Base-by-base conservation (phyloP, 1,284 basidiomycete species). In the Melampsora abietis-canadensis region DNA sequence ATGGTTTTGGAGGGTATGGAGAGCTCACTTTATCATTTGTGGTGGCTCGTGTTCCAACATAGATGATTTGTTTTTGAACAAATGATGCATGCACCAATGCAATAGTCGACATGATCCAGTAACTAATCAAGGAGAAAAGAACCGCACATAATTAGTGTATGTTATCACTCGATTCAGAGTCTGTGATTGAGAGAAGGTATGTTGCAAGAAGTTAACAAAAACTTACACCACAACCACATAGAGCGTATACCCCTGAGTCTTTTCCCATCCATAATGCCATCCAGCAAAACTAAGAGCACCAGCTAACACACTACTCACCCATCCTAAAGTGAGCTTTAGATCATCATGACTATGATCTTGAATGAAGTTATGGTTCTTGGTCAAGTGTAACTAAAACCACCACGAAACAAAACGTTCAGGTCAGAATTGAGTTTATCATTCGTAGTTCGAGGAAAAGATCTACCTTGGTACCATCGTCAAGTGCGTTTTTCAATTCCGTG, bases 221-320 rank as follows among this genome's bases (percentile, higher is more conserved):
- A 66, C 70, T 47, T 27, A 74, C 70, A 54, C 63, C 21, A 10
- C 40, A 1, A 74, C 70, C 34, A 64, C 54, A 31, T 66, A 74
- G 2, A 10, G 15, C 7, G 70, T 74, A 37, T 44, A 44, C 27
- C 14, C 34, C 40, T 66, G 47, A 46, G 70, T 66, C 27, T 74
- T 74, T 27, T 74, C 70, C 70, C 70, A 74, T 47, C 70, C 70
- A 24, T 66, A 74, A 44, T 66, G 31, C 70, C 70, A 74, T 24
- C 70, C 70, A 19, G 70, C 70, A 37, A 74, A 66, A 57, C 70
- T 74, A 21, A 74, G 40, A 15, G 48, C 70, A 30, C 60, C 70
- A 46, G 70, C 62, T 1, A 74, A 46, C 14, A 74, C n/a, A 57
- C 64, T 59, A 27, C 62, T 34, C 27, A 47, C 44, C 70, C 70